These are phyloP conservation scores for Tuctoria greenei DNA, from an alignment of 176 grass and related monocot species.

Conservation along the genomic window DNA sequence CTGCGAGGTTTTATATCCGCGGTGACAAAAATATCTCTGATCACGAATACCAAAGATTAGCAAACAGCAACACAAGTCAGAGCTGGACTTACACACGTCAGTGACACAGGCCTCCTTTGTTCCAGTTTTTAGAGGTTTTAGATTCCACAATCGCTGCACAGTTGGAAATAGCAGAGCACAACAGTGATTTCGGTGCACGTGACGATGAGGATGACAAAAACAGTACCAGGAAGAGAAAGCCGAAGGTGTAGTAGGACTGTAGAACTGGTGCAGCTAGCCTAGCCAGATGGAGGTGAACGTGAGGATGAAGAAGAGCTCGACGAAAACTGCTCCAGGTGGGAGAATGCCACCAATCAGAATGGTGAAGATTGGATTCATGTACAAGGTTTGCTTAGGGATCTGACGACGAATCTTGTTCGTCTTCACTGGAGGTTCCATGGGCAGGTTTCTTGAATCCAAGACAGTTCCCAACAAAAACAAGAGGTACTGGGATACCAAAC, in stretches of 20 bases:
- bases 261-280: constrained; percentile 68
- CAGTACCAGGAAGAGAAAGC: constrained; percentile 75
- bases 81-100: not conserved
- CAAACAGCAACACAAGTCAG: not conserved
- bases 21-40: not conserved
- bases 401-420: constrained; percentile 69
- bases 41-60: too few relatives aligned
- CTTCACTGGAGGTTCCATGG: constrained; percentile 58
- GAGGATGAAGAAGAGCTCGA: constrained; percentile 74
- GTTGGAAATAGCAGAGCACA: constrained; percentile 74
- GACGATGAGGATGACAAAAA: constrained; percentile 65
- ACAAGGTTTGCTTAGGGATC: constrained; percentile 68
- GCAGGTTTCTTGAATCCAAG: constrained; percentile 68
- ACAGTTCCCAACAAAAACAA: constrained; percentile 69
- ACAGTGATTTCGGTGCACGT: constrained; percentile 61
- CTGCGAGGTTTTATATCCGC: not conserved
- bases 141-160: constrained; percentile 42
- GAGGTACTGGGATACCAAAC: constrained; percentile 71
- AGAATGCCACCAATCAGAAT: constrained; percentile 62
- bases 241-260: constrained; percentile 69
- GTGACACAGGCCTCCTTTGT: not conserved
- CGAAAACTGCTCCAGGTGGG: constrained; percentile 66
- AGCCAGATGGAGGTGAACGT: constrained; percentile 74
- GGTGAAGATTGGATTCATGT: constrained; percentile 65
- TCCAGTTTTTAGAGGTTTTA: too few relatives aligned